phyloP scores from a whole-genome alignment of 2,329 filamentous ascomycete genomes.

The Microdochium nivale region DNA sequence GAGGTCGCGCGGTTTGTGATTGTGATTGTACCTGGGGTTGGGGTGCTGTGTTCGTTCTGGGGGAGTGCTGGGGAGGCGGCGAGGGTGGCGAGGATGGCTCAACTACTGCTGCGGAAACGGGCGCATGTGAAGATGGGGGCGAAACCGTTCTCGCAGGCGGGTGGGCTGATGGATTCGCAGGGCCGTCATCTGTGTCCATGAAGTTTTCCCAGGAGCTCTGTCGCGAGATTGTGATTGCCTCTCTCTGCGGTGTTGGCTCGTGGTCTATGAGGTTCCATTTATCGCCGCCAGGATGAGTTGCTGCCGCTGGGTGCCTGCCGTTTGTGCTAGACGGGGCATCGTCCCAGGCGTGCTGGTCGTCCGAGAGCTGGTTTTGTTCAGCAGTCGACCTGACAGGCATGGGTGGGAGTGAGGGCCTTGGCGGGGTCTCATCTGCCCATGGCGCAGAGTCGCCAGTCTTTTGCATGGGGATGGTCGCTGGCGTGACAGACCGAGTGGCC shows the following conservation, averaged over 20 bases:
- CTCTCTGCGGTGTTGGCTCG: constrained; percentile 19
- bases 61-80: background rate
- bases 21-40: constrained; percentile 6
- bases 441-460: constrained; percentile 29
- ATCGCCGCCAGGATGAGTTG: constrained; percentile 15
- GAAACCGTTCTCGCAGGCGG: background rate
- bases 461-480: constrained; percentile 25
- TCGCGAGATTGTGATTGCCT: constrained; percentile 20
- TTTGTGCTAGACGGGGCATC: constrained; percentile 31
- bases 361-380: constrained; percentile 23
- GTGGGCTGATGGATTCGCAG: constrained; percentile 8
- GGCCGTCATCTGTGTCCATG: constrained; percentile 17
- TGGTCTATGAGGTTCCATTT: constrained; percentile 45
- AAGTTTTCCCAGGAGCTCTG: constrained; percentile 30
- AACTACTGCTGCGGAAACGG: background rate
- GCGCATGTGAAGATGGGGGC: background rate
- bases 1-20: constrained; percentile 23
- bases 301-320: constrained; percentile 26
- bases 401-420: constrained; percentile 14
- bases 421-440: constrained; percentile 27
- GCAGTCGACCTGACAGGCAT: constrained; percentile 10
- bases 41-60: background rate
- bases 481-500: constrained; percentile 22
- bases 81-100: background rate
- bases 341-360: constrained; percentile 41